Evolutionary conservation across 2,329 filamentous ascomycete genomes (phyloP).

Genomic region (Epichloe sp.): DNA sequence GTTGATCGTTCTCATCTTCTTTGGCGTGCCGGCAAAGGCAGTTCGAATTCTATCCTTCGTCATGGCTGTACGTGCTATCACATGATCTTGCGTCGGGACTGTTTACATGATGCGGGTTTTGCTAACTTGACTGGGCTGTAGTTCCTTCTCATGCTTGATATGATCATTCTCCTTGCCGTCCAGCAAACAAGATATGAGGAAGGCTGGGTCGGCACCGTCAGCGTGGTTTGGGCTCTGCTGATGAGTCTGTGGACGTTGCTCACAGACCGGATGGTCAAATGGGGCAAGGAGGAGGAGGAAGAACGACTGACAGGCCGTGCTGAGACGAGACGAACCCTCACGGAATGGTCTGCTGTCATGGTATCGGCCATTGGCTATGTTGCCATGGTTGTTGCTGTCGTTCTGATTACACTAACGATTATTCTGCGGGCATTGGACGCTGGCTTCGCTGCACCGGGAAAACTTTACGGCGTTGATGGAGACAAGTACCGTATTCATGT

Average conservation of each 20-base stretch:
- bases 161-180: slow-evolving; percentile 68
- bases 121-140: slow-evolving; percentile 6
- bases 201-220: slow-evolving; percentile 80
- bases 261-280: slow-evolving; percentile 71
- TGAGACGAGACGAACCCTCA: slow-evolving; percentile 68
- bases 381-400: slow-evolving; percentile 51
- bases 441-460: slow-evolving; percentile 57
- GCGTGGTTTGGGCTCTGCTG: slow-evolving; percentile 66
- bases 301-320: slow-evolving; percentile 79
- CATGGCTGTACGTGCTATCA: slow-evolving; percentile 33
- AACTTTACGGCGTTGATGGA: slow-evolving; percentile 67
- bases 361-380: slow-evolving; percentile 59
- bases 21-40: slow-evolving; percentile 66
- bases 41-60: slow-evolving; percentile 61
- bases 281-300: slow-evolving; percentile 89
- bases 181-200: slow-evolving; percentile 67
- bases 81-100: background rate
- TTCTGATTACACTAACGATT: slow-evolving; percentile 69
- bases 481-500: slow-evolving; percentile 80
- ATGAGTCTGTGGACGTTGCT: slow-evolving; percentile 68
- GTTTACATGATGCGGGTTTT: background rate
- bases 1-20: slow-evolving; percentile 70
- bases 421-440: slow-evolving; percentile 71
- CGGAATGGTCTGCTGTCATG: slow-evolving; percentile 75
- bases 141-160: slow-evolving; percentile 40